Evolutionary conservation across 305 asterid species (phyloP).

Genomic region (Solanum hybrid): DNA sequence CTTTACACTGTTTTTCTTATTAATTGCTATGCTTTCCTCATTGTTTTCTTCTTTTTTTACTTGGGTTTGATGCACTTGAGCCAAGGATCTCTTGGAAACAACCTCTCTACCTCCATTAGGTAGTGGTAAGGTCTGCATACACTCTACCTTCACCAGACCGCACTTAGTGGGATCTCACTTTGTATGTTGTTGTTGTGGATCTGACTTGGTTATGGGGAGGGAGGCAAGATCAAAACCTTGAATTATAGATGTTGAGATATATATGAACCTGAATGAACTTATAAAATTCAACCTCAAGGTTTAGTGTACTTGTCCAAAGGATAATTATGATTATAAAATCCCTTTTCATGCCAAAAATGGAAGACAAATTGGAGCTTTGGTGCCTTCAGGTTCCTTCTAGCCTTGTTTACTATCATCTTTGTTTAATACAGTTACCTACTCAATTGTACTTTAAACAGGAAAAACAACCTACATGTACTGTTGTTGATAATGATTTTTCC

Average conservation of each 20-base stretch:
- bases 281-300: not conserved
- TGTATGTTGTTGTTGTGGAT: not conserved
- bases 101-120: not conserved
- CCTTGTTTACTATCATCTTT: not conserved
- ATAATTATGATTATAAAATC: not conserved
- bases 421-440: not conserved
- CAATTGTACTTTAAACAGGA: not conserved
- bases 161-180: not conserved
- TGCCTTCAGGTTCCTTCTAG: not conserved
- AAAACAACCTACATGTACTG: not conserved
- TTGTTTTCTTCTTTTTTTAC: not conserved
- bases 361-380: not conserved
- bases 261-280: not conserved
- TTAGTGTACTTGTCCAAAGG: not conserved
- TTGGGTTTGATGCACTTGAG: not conserved
- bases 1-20: not conserved
- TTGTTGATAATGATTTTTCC: slow-evolving; percentile 2
- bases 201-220: not conserved
- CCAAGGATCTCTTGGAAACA: not conserved
- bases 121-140: not conserved
- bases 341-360: not conserved
- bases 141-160: not conserved
- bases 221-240: not conserved
- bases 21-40: not conserved
- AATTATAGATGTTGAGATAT: not conserved